Evolutionary conservation across 2,329 filamentous ascomycete species (phyloP).

Genomic region (Microcera coccophila): DNA sequence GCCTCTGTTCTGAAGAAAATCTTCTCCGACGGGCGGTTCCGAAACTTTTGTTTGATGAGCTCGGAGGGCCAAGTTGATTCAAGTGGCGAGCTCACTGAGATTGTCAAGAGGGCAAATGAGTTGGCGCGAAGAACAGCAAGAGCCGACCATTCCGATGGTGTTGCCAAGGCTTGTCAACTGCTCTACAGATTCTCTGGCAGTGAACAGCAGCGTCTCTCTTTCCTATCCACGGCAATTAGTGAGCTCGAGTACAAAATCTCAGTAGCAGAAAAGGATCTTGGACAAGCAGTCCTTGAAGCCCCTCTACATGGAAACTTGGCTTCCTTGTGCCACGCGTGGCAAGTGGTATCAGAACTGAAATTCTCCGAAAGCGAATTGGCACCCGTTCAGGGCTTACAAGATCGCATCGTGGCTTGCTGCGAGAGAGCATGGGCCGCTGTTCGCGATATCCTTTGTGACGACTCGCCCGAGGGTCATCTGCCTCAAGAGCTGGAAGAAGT

Average conservation of each 20-base stretch:
- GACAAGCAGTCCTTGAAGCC: slow-evolving; percentile 59
- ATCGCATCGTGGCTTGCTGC: slow-evolving; percentile 57
- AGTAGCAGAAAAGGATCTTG: slow-evolving; percentile 62
- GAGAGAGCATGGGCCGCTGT: slow-evolving; percentile 73
- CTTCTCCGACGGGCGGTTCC: slow-evolving; percentile 40
- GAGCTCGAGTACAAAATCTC: slow-evolving; percentile 62
- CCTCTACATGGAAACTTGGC: slow-evolving; percentile 70
- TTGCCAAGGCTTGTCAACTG: slow-evolving; percentile 72
- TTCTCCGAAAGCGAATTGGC: slow-evolving; percentile 37
- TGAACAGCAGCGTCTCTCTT: slow-evolving; percentile 39
- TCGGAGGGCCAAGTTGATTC: slow-evolving; percentile 12
- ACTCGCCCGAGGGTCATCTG: slow-evolving; percentile 87
- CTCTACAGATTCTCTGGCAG: slow-evolving; percentile 55
- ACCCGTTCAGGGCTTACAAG: slow-evolving; percentile 42
- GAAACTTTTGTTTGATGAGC: slow-evolving; percentile 20
- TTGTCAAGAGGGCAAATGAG: slow-evolving; percentile 51
- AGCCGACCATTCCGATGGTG: slow-evolving; percentile 88
- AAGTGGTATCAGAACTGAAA: slow-evolving; percentile 42
- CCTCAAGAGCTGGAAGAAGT: slow-evolving; percentile 71
- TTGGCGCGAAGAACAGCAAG: slow-evolving; percentile 69
- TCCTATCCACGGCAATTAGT: slow-evolving; percentile 56
- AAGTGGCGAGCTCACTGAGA: slow-evolving; percentile 38
- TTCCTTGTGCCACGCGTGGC: slow-evolving; percentile 57
- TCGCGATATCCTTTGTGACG: slow-evolving; percentile 76
- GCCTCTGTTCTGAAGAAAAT: slow-evolving; percentile 47